Conservation (phyloP, 1,284 basidiomycete genomes). For the Xanthoconium separans region DNA sequence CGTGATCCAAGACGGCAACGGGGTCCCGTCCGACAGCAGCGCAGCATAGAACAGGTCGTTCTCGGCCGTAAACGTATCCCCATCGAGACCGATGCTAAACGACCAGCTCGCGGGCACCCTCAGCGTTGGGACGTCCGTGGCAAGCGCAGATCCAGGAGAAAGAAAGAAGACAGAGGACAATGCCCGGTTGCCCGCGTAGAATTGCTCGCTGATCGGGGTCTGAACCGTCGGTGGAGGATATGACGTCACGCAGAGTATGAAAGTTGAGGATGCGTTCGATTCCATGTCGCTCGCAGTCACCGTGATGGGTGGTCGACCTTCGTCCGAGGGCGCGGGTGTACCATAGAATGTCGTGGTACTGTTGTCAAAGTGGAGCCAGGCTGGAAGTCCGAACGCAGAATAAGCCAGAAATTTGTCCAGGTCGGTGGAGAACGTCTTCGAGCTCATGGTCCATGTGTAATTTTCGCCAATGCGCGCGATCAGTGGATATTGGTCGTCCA, state of each 20-base stretch:
- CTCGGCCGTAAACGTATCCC: constrained; percentile 58
- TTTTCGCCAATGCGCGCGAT: constrained; percentile 58
- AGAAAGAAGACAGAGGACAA: constrained; percentile 68
- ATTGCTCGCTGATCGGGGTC: constrained; percentile 58
- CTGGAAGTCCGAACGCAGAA: constrained; percentile 50
- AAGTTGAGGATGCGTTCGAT: constrained; percentile 48
- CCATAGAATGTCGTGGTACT: constrained; percentile 53
- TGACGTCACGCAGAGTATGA: constrained; percentile 63
- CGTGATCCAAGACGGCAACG: constrained; percentile 73
- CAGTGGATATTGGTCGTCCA: constrained; percentile 59
- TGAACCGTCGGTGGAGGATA: constrained; percentile 55
- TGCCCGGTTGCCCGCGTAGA: constrained; percentile 57
- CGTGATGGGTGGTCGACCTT: constrained; percentile 53
- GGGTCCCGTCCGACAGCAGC: constrained; percentile 61
- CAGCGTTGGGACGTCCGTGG: constrained; percentile 56
- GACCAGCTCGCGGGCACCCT: constrained; percentile 85
- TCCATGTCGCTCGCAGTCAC: constrained; percentile 54
- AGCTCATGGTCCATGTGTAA: constrained; percentile 66
- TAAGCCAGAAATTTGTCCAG: constrained; percentile 43
- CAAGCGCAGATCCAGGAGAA: constrained; percentile 54
- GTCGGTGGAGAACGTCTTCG: constrained; percentile 56
- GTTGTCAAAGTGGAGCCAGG: constrained; percentile 67
- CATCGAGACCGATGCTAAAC: constrained; percentile 85
- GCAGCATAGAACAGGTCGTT: constrained; percentile 67
- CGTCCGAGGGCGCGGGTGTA: constrained; percentile 53